Evolutionary conservation across 305 asterid genomes (phyloP), one percentile per base, ranked within the genome.

Genomic region (Rubia peregrina): DNA sequence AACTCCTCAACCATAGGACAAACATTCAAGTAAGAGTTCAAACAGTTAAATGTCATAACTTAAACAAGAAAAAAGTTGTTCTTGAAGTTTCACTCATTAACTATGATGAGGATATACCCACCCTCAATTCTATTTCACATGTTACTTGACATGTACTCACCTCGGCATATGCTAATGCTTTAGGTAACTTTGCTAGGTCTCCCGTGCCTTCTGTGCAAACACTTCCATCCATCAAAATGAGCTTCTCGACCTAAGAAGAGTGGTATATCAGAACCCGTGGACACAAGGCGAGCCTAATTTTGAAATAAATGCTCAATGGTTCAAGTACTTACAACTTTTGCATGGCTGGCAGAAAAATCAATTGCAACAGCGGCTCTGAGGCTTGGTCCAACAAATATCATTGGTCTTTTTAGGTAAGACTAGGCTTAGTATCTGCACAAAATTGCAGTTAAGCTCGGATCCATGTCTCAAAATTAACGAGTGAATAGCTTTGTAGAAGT

Each of bases 161-260:
- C n/a, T n/a, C n/a, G n/a, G n/a, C n/a, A n/a, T n/a, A n/a, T n/a
- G 98, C 97, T 75, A 84, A 62, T 70, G 74, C 71, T 83, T 81
- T 89, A 48, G 98, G 97, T 53, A 93, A 74, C 48, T 74, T 88
- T 48, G 97, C 90, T 46, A 90, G 94, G 80, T 86, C 79, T 62
- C 97, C 98, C 7, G 95, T 90, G 74, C 98, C 98, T 83, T 93
- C 96, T 8, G 95, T 89, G 72, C 89, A 93, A 71, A 90, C 95
- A 82, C 98, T 90, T 79, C 96, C 98, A 83, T 85, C 95, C 65
- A 93, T 87, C 80, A 90, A 83, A 82, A 93, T 74, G 85, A 93
- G 89, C 80, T 85, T 90, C 73, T 89, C 85, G 13, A 93, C 98
- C 98, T 90, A 82, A 78, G 69, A 59, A 72, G 74, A 73, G 19